These are phyloP conservation scores for Coprinopsis sp. DNA, from an alignment of 768 basidiomycete species.

Conservation along the genomic window DNA sequence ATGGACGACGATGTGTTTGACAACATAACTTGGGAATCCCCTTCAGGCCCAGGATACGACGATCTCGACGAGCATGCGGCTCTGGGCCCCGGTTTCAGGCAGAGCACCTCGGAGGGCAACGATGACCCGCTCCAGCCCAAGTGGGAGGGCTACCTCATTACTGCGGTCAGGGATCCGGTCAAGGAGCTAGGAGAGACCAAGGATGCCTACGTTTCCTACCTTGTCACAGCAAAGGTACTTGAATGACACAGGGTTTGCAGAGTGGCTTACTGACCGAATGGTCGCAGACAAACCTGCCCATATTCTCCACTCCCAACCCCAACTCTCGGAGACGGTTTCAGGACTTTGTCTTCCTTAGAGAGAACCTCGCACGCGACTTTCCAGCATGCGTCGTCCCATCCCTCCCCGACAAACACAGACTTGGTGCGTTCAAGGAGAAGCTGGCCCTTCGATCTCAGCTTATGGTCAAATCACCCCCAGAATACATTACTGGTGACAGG, in stretches of 20 bases:
- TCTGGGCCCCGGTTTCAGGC: slow-evolving; percentile 72
- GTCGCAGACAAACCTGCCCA: slow-evolving; percentile 83
- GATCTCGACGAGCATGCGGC: slow-evolving; percentile 38
- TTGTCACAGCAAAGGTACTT: slow-evolving; percentile 81
- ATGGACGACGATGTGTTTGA: slow-evolving; percentile 90
- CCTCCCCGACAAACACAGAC: slow-evolving; percentile 91
- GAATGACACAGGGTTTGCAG: neutral
- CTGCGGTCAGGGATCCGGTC: slow-evolving; percentile 84
- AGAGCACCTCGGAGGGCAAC: slow-evolving; percentile 67
- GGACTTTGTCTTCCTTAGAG: slow-evolving; percentile 92
- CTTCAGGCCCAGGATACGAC: slow-evolving; percentile 51
- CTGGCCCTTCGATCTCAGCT: neutral
- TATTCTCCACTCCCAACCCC: slow-evolving; percentile 73
- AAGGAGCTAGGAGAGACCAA: slow-evolving; percentile 97
- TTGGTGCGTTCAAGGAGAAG: slow-evolving; percentile 56
- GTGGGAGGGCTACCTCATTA: slow-evolving; percentile 86
- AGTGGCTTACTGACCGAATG: neutral
- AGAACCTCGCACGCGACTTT: slow-evolving; percentile 86
- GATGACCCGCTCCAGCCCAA: slow-evolving; percentile 81
- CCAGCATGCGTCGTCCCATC: slow-evolving; percentile 98
- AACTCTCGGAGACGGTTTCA: slow-evolving; percentile 87
- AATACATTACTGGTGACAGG: slow-evolving; percentile 96
- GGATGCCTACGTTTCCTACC: slow-evolving; percentile 94
- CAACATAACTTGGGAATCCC: slow-evolving; percentile 87
- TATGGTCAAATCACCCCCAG: slow-evolving; percentile 34